Evolutionary conservation across 2,329 filamentous ascomycete species (phyloP).

Genomic region (Colletotrichum siamense): DNA sequence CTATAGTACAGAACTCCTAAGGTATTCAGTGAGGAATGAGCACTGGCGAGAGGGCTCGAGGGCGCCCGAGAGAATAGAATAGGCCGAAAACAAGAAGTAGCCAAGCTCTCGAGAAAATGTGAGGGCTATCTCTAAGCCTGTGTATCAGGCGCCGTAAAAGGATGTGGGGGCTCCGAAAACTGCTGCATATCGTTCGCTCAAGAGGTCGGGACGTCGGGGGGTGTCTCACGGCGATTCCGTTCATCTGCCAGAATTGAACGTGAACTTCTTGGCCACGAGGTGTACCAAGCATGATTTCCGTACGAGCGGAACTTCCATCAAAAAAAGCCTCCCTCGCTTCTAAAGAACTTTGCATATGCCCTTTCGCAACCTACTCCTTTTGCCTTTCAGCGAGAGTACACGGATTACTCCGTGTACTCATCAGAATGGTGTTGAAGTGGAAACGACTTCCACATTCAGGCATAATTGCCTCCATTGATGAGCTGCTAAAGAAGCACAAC

Average conservation of each 20-base stretch:
- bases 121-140: accelerated
- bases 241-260: not conserved
- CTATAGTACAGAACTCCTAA: too few species aligned
- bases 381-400: accelerated
- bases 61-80: accelerated
- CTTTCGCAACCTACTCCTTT: not conserved
- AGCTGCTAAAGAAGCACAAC: not conserved
- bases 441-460: not conserved
- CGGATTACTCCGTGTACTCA: not conserved
- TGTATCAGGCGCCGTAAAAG: not conserved
- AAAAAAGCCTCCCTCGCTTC: not conserved
- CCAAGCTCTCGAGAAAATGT: not conserved
- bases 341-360: accelerated
- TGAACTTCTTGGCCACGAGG: not conserved
- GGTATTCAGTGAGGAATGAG: too few species aligned
- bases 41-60: too few species aligned
- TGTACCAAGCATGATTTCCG: not conserved
- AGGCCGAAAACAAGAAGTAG: accelerated
- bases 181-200: accelerated
- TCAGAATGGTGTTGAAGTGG: not conserved
- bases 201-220: not conserved
- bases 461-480: accelerated
- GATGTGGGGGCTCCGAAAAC: accelerated
- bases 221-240: accelerated
- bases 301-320: accelerated